Base-by-base conservation (phyloP, 768 basidiomycete species). In the Termitomyces sp. region DNA sequence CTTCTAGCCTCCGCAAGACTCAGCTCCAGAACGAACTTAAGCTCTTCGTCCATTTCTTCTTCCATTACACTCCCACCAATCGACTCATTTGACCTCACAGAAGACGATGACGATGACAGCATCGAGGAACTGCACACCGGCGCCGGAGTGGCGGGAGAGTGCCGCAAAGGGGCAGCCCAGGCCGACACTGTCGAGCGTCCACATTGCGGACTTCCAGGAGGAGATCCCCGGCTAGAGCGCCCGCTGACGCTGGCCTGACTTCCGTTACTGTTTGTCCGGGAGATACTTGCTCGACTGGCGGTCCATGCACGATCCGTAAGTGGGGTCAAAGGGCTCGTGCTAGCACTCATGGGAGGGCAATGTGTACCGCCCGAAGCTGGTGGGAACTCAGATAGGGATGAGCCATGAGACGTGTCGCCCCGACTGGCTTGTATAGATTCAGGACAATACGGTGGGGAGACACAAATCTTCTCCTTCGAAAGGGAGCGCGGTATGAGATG, bases 1-100 rank as follows among this genome's bases (percentile, higher is more conserved):
- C 73, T 77, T 53, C 64, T 70, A n/a, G 83, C 84, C 63, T 90
- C 89, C 1, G 79, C 85, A 26, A 90, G 75, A 65, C 89, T 90
- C 67, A 90, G 66, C 68, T 85, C 84, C 12, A 90, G 77, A 11
- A 82, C 87, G 60, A 83, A 78, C 49, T 70, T 75, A 66, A 90
- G 62, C 60, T 89, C 87, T 15, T 80, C 85, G 56, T 90, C 86
- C 62, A 83, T 76, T 15, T 78, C 76, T 10, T 75, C 75, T 0
- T 49, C 58, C 30, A 54, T 53, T 41, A 30, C 28, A 55, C 51
- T 64, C 3, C 11, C 11, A 11, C 26, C 50, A 12, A 56, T 4
- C 52, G 57, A 42, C 63, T 58, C 43, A 64, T 52, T 30, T 50
- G 33, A 60, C 56, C 55, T 51, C 43, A 30, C 56, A 33, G 55